These are phyloP conservation scores for Clonostachys rosea DNA, from an alignment of 2,329 filamentous ascomycete species.

Conservation along the genomic window DNA sequence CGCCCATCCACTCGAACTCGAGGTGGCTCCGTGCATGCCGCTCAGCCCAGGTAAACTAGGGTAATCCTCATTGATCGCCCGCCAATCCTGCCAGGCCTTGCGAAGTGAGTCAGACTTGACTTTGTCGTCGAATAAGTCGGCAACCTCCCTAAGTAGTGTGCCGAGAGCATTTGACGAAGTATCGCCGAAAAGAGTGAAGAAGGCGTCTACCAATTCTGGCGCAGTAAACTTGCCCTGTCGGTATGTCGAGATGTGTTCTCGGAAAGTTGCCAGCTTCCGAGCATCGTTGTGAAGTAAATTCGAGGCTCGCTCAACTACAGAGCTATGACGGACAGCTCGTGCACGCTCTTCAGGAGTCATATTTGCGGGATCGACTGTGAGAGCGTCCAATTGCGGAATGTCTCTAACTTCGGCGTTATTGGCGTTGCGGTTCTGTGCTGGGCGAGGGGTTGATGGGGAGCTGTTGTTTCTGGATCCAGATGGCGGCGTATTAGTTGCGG, in stretches of 20 bases:
- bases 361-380: slow-evolving; percentile 33
- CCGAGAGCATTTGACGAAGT: slow-evolving; percentile 76
- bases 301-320: slow-evolving; percentile 80
- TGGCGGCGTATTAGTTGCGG: slow-evolving; percentile 12
- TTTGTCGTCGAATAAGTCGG: slow-evolving; percentile 86
- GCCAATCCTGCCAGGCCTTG: slow-evolving; percentile 91
- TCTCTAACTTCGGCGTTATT: slow-evolving; percentile 30
- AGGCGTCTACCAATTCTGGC: slow-evolving; percentile 74
- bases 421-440: slow-evolving; percentile 9
- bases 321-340: slow-evolving; percentile 71
- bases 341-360: slow-evolving; percentile 76
- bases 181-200: slow-evolving; percentile 80
- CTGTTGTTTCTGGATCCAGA: slow-evolving; percentile 9
- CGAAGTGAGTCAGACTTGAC: slow-evolving; percentile 68
- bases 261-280: slow-evolving; percentile 73
- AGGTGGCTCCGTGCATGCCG: slow-evolving; percentile 60
- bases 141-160: slow-evolving; percentile 84
- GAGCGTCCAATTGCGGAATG: not conserved
- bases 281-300: slow-evolving; percentile 76
- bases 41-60: slow-evolving; percentile 76
- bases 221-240: slow-evolving; percentile 66
- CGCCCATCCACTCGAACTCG: slow-evolving; percentile 54
- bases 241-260: slow-evolving; percentile 74
- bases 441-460: slow-evolving; percentile 7
- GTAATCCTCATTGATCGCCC: slow-evolving; percentile 93